Base-by-base conservation (phyloP, 345 rosid species). In the Excoecaria agallocha region DNA sequence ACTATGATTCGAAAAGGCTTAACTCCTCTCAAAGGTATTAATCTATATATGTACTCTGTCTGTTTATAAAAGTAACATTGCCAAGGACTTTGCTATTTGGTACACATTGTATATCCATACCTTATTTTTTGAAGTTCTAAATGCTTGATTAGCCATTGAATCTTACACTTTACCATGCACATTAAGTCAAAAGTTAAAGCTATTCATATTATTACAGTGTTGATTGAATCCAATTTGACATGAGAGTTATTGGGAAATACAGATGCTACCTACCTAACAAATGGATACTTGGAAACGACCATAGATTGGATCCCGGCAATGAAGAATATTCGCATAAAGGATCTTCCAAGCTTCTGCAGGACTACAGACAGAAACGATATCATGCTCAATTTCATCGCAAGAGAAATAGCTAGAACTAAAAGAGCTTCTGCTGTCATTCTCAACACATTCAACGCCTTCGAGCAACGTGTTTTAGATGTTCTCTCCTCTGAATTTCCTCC, bases 301-400 rank as follows among this genome's bases (percentile, higher is more conserved):
- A 69, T 83, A 52, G 84, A 83, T 72, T 85, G 86, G 86, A 79
- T 85, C 69, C 85, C 88, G 0, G 63, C 74, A 0, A 76, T 83
- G 85, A 75, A 63, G 13, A 68, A 77, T 37, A 72, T 83, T 10
- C 72, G 76, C 2, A 38, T 83, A 25, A 85, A 46, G 68, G 83
- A 85, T 70, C 71, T 85, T 25, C 85, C 86, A 30, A 77, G 78
- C 37, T 85, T 81, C 30, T 30, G 77, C 45, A 74, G 82, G n/a
- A 77, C 88, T 4, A 81, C 84, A 3, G 65, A 79, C 67, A 68
- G 48, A 57, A 38, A 85, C 22, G 75, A 71, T 50, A 16, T 76
- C 30, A 81, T 83, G 83, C 5, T 85, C 3, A 71, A 81, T 4
- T 83, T 83, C 39, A 2, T 75, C 9, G 0, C 37, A 2, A 60